Percentiles rank a stretch among this genome's conserved stretches.
Conservation (phyloP, 2,329 filamentous ascomycete genomes). For the Lithohypha guttulata region DNA sequence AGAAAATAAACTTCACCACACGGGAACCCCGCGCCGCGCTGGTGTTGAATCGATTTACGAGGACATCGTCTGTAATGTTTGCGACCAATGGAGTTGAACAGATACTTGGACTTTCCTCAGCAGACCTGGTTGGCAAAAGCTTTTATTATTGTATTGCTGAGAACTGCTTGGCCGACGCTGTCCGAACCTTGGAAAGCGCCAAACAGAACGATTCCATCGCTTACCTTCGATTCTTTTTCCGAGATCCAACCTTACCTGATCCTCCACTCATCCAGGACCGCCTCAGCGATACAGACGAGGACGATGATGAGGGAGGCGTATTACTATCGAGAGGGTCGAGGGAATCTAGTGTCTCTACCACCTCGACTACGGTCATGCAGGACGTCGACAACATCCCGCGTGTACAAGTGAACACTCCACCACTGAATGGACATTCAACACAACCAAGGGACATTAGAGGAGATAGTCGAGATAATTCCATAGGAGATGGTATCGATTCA, state of each 20-base stretch:
- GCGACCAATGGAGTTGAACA: slow-evolving; percentile 64
- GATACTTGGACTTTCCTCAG: slow-evolving; percentile 63
- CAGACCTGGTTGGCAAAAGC: slow-evolving; percentile 61
- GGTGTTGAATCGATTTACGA: slow-evolving; percentile 76
- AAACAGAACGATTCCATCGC: slow-evolving; percentile 88
- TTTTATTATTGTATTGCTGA: slow-evolving; percentile 82
- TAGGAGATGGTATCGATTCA: slow-evolving; percentile 1
- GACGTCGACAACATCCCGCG: neutral
- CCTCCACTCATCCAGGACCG: slow-evolving; percentile 1
- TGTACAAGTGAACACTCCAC: neutral
- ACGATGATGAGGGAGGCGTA: slow-evolving; percentile 37
- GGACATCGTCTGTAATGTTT: slow-evolving; percentile 76
- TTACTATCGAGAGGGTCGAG: slow-evolving; percentile 26
- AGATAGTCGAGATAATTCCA: slow-evolving; percentile 4
- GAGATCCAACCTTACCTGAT: slow-evolving; percentile 56
- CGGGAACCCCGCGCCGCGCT: slow-evolving; percentile 74
- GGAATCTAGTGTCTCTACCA: slow-evolving; percentile 29
- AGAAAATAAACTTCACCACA: slow-evolving; percentile 38
- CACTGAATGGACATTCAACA: slow-evolving; percentile 8
- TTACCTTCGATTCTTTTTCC: slow-evolving; percentile 75
- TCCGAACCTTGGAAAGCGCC: slow-evolving; percentile 69
- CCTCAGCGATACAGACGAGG: slow-evolving; percentile 33
- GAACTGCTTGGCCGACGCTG: slow-evolving; percentile 63
- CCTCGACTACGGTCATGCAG: neutral
- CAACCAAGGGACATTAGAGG: slow-evolving; percentile 18